Conservation (phyloP, 495 filamentous ascomycete species). For the Lophium mytilinum region DNA sequence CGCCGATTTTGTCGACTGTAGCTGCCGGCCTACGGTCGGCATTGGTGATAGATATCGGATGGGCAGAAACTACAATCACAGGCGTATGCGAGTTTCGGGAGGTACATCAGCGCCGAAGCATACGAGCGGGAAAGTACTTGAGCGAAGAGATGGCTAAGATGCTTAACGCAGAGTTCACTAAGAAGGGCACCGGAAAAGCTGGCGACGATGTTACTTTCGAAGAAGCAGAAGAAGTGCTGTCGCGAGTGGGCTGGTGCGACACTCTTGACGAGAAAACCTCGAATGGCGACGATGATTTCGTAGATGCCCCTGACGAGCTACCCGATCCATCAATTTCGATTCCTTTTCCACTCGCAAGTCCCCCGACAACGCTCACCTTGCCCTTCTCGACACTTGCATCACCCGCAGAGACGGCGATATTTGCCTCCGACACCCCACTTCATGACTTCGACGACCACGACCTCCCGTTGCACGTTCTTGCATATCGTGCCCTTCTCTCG, state of each 20-base stretch:
- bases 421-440: slow-evolving; percentile 46
- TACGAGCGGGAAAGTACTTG: slow-evolving; percentile 64
- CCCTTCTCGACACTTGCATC: slow-evolving; percentile 61
- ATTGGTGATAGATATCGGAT: slow-evolving; percentile 81
- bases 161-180: slow-evolving; percentile 38
- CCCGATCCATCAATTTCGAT: slow-evolving; percentile 34
- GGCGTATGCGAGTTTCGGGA: slow-evolving; percentile 85
- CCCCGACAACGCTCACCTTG: slow-evolving; percentile 48
- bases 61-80: slow-evolving; percentile 77
- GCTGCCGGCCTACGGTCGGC: slow-evolving; percentile 75
- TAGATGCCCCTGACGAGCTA: slow-evolving; percentile 23
- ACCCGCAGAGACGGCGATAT: slow-evolving; percentile 68
- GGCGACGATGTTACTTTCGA: slow-evolving; percentile 50
- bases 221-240: slow-evolving; percentile 68
- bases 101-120: slow-evolving; percentile 54
- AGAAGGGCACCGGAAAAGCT: slow-evolving; percentile 13
- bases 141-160: slow-evolving; percentile 60
- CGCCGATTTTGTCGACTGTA: slow-evolving; percentile 60
- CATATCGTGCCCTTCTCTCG: slow-evolving; percentile 66
- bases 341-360: slow-evolving; percentile 40
- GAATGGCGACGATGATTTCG: slow-evolving; percentile 28
- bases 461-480: slow-evolving; percentile 59
- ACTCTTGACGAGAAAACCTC: slow-evolving; percentile 8
- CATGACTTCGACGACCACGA: slow-evolving; percentile 78
- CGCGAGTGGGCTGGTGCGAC: slow-evolving; percentile 67